Evolutionary conservation across 805 yeast genomes (phyloP).

Genomic region (Candida parachauliodes): DNA sequence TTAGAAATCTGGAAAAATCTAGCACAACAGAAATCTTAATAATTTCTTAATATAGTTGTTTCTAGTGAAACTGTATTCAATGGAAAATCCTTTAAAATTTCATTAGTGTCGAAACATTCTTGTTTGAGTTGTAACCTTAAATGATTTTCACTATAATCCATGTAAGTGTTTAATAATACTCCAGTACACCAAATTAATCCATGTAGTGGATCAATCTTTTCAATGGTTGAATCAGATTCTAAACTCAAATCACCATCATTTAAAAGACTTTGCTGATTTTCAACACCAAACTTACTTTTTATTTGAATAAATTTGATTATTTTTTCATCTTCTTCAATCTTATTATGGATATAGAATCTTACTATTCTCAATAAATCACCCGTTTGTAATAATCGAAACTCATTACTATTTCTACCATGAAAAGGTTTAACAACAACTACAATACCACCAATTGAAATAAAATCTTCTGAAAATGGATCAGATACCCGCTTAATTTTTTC

Average conservation of each 20-base stretch:
- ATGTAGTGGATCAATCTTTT: slow-evolving; percentile 16
- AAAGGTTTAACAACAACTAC: slow-evolving; percentile 32
- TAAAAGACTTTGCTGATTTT: too few relatives aligned
- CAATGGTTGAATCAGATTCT: slow-evolving; percentile 10
- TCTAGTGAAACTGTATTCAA: slow-evolving; percentile 26
- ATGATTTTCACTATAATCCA: slow-evolving; percentile 17
- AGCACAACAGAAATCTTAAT: slow-evolving; percentile 2
- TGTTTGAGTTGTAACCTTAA: slow-evolving; percentile 16
- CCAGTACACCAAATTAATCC: slow-evolving; percentile 26
- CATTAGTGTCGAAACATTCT: slow-evolving; percentile 12
- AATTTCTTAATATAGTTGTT: slow-evolving; percentile 23
- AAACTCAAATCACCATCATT: background rate
- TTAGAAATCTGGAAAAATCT: slow-evolving; percentile 36
- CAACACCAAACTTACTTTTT: background rate
- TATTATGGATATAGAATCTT: slow-evolving; percentile 19
- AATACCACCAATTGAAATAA: slow-evolving; percentile 25
- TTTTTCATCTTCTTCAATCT: slow-evolving; percentile 4
- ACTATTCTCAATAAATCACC: slow-evolving; percentile 31
- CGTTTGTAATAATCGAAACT: slow-evolving; percentile 20
- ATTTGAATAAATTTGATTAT: slow-evolving; percentile 5
- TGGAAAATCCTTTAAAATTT: slow-evolving; percentile 27
- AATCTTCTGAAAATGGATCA: slow-evolving; percentile 27
- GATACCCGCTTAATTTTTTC: slow-evolving; percentile 19
- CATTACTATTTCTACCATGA: slow-evolving; percentile 15
- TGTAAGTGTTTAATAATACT: slow-evolving; percentile 23